Conservation (phyloP, 257 asterid species). For the Primulina huaijiensis region DNA sequence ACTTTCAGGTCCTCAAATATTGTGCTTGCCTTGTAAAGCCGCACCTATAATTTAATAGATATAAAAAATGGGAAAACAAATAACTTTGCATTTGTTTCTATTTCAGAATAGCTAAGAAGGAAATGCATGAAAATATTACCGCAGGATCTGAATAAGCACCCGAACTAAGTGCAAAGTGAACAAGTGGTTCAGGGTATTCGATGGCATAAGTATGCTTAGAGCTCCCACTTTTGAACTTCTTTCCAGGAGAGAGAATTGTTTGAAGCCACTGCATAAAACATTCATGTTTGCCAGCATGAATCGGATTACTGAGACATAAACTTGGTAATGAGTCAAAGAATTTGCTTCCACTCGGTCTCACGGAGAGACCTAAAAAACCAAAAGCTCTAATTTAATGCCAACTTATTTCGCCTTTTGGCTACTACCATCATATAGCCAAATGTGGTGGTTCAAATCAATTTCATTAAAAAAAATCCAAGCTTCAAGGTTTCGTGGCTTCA, state of each 20-base stretch:
- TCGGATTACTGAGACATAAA: constrained; percentile 5
- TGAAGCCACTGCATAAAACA: constrained; percentile 69
- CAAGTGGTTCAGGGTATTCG: constrained; percentile 84
- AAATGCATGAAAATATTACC: constrained; percentile 36
- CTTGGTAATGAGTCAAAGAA: background rate
- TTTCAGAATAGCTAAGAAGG: background rate
- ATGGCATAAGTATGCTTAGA: constrained; percentile 57
- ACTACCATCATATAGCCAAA: background rate
- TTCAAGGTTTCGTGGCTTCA: background rate
- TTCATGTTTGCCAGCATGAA: constrained; percentile 20
- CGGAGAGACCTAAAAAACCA: background rate
- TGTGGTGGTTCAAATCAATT: background rate
- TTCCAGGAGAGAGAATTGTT: constrained; percentile 70
- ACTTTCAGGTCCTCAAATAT: constrained; percentile 64
- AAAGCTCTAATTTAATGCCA: background rate
- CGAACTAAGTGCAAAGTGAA: constrained; percentile 83
- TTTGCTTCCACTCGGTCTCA: background rate
- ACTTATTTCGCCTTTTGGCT: background rate
- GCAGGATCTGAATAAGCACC: constrained; percentile 78
- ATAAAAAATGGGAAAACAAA: background rate
- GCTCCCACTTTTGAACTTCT: constrained; percentile 51
- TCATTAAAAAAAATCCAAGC: background rate
- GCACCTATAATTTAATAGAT: constrained; percentile 38
- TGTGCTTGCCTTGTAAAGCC: constrained; percentile 53
- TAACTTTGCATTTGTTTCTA: background rate